Base-by-base conservation (phyloP, 805 yeast species). In the Kodamaea kakaduensis region DNA sequence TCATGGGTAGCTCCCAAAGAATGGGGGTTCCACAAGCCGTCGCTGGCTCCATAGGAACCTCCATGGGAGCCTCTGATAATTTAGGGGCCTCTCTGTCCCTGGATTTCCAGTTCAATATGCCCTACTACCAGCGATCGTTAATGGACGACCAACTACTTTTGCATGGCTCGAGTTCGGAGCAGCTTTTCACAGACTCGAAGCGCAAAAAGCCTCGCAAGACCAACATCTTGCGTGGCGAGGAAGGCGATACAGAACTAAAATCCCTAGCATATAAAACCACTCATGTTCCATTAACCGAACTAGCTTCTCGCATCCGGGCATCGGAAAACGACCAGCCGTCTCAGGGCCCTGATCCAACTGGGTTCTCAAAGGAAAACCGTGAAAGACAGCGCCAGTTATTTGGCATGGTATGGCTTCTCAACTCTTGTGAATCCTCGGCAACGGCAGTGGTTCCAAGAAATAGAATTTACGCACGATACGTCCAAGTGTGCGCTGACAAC, bases 361-460 rank as follows among this genome's bases (percentile, higher is more conserved):
- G 25, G 13, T 36, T 32, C 15, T 17, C 31, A 19, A 41, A 32
- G 23, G 45, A 44, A 17, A 36, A 38, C 25, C 67, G 65, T 31
- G 86, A 81, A 46, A 66, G 77, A 38, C 82, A 77, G 49, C 71
- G 80, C 35, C 96, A 86, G 55, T 65, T 84, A 1, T 84, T 85
- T 56, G 96, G 89, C 9, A 73, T 86, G 75, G 75, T 83, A 3
- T 85, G 94, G 84, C 64, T 88, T 27, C 67, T 81, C 60, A 76
- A 78, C 47, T 69, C 78, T 17, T 86, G 87, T 79, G 48, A 77
- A 73, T 36, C 54, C 2, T 51, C 61, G 9, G 58, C 61, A 12
- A 58, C 67, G 0, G 62, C 68, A 3, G 72, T 67, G 9, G 63
- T 65, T 3, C 71, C 73, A 2, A 46, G 73, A 31, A 66, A 62